Percentiles rank a stretch among this genome's conserved stretches.
phyloP scores from a whole-genome alignment of 2,329 filamentous ascomycete genomes.

The Colletotrichum sp. region DNA sequence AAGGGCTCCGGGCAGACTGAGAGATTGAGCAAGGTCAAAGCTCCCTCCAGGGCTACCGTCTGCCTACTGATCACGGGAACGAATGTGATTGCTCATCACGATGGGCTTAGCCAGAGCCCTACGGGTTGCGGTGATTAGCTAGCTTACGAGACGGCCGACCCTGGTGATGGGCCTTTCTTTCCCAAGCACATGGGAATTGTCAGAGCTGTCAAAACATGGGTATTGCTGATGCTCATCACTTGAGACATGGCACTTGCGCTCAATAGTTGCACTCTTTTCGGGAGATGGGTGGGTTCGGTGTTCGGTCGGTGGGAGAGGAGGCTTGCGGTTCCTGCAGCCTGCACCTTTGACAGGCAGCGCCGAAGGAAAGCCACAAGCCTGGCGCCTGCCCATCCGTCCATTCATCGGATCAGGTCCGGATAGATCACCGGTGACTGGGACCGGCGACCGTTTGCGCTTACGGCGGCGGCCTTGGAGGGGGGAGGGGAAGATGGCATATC shows the following conservation, averaged over 20 bases:
- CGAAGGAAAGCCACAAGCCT: neutral
- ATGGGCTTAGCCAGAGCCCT: neutral
- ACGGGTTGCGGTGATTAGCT: neutral
- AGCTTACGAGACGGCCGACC: neutral
- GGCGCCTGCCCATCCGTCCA: neutral
- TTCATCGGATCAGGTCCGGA: neutral
- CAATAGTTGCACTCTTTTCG: neutral
- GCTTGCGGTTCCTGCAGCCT: neutral
- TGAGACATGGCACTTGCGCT: neutral
- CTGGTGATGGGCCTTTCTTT: neutral
- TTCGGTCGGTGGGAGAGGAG: neutral
- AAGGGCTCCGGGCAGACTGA: neutral
- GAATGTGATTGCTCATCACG: neutral
- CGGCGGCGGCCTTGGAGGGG: neutral
- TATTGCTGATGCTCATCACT: neutral
- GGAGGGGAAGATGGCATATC: neutral
- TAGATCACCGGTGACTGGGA: neutral
- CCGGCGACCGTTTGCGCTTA: neutral
- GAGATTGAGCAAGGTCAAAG: neutral
- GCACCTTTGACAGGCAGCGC: neutral
- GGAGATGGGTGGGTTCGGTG: neutral
- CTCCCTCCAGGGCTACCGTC: neutral
- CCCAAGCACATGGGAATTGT: neutral
- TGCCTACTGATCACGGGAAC: neutral
- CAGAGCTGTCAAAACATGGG: neutral